A percentile compares a stretch with the other conserved stretches of the same genome.
These are phyloP conservation scores for Ophiostoma populinum DNA, from an alignment of 2,329 filamentous ascomycete genomes.

Conservation along the genomic window DNA sequence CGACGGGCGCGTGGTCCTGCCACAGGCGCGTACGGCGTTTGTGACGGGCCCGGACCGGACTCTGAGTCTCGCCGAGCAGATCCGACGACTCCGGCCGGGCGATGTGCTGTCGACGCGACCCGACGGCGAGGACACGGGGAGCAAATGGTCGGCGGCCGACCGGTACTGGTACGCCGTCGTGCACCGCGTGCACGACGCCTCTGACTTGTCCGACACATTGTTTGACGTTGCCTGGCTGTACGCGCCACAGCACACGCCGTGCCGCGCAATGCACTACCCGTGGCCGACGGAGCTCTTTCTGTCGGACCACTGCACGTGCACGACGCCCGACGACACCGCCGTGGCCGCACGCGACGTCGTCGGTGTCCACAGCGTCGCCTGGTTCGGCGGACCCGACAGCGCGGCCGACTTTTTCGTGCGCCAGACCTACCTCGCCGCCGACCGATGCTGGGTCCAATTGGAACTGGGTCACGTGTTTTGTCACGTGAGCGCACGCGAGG, in stretches of 20 bases:
- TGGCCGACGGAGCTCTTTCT: constrained; percentile 59
- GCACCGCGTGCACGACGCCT: constrained; percentile 34
- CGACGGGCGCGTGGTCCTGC: not conserved
- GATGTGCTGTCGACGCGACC: constrained; percentile 31
- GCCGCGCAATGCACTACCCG: constrained; percentile 49
- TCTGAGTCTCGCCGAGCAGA: not conserved
- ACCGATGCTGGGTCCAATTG: constrained; percentile 46
- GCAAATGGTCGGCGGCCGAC: constrained; percentile 36
- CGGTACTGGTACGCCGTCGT: constrained; percentile 55
- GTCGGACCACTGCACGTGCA: constrained; percentile 59
- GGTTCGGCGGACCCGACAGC: constrained; percentile 30
- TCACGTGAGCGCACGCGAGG: constrained; percentile 10
- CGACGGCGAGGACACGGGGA: constrained; percentile 27
- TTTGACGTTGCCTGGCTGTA: constrained; percentile 64
- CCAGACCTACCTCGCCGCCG: constrained; percentile 45
- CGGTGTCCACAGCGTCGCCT: constrained; percentile 38
- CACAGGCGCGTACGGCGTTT: constrained; percentile 2
- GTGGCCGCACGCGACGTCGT: constrained; percentile 39
- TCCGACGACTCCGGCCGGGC: constrained; percentile 23
- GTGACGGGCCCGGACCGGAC: not conserved
- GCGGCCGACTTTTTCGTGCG: constrained; percentile 46
- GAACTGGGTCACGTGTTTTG: constrained; percentile 37
- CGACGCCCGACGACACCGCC: constrained; percentile 18
- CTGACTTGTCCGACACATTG: too few species aligned
- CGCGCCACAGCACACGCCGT: constrained; percentile 50